phyloP scores from a whole-genome alignment of 2,329 filamentous ascomycete genomes.

The Neofusicoccum parvum region DNA sequence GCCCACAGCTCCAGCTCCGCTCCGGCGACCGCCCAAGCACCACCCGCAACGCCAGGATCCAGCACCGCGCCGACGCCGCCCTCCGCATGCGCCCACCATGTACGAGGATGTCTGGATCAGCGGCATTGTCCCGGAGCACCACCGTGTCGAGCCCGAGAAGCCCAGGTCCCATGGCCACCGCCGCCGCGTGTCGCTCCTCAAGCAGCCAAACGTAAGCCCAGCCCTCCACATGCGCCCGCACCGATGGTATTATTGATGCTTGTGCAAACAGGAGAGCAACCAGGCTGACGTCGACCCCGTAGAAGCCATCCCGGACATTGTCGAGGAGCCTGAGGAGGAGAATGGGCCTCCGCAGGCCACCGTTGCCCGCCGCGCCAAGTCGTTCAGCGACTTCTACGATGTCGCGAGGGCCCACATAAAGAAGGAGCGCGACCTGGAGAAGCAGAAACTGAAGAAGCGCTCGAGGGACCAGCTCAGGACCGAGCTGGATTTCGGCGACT shows the following conservation, averaged over 20 bases:
- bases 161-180: slow-evolving; percentile 58
- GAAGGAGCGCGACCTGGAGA: slow-evolving; percentile 51
- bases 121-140: slow-evolving; percentile 60
- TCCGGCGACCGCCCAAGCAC: not conserved
- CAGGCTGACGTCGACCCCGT: slow-evolving; percentile 56
- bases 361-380: slow-evolving; percentile 67
- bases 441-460: slow-evolving; percentile 44
- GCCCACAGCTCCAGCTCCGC: slow-evolving; percentile 1
- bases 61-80: not conserved
- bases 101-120: slow-evolving; percentile 85
- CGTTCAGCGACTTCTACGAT: slow-evolving; percentile 77
- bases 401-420: slow-evolving; percentile 60
- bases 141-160: slow-evolving; percentile 56
- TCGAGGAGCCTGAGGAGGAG: slow-evolving; percentile 58
- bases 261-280: slow-evolving; percentile 54
- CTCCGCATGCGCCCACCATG: slow-evolving; percentile 53
- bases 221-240: slow-evolving; percentile 36
- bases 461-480: slow-evolving; percentile 52
- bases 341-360: slow-evolving; percentile 68
- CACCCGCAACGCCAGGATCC: slow-evolving; percentile 1
- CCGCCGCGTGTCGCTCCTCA: slow-evolving; percentile 69
- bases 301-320: slow-evolving; percentile 60
- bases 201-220: slow-evolving; percentile 52
- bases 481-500: slow-evolving; percentile 60
- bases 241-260: slow-evolving; percentile 47